These are phyloP conservation scores for Trichosporon sp. DNA, from an alignment of 1,284 basidiomycete species.

Conservation along the genomic window DNA sequence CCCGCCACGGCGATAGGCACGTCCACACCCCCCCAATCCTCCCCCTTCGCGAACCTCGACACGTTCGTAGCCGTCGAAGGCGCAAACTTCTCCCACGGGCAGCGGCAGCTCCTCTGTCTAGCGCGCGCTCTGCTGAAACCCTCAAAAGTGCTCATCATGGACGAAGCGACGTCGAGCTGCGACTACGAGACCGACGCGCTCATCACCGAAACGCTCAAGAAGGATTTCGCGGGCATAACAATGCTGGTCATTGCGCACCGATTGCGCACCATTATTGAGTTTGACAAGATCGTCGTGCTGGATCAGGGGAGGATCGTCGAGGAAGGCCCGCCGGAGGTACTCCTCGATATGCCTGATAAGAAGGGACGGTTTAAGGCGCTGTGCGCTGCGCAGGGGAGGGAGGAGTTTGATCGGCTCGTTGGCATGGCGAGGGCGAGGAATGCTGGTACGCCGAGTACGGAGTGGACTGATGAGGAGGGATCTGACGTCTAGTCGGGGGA, in stretches of 20 bases:
- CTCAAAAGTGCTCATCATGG: constrained; percentile 64
- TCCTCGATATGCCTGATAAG: constrained; percentile 20
- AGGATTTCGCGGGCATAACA: constrained; percentile 60
- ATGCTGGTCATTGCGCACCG: constrained; percentile 71
- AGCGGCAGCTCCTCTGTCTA: constrained; percentile 69
- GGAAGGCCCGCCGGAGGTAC: constrained; percentile 25
- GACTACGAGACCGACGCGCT: constrained; percentile 70
- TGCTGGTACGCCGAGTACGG: background rate
- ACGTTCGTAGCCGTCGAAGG: constrained; percentile 49
- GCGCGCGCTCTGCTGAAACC: constrained; percentile 66
- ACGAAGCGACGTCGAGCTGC: constrained; percentile 57
- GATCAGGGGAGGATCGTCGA: constrained; percentile 56
- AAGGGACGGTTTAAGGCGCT: constrained; percentile 29
- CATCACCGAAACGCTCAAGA: constrained; percentile 66
- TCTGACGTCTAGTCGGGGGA: background rate
- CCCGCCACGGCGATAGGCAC: constrained; percentile 49
- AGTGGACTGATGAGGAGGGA: background rate
- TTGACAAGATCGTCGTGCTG: constrained; percentile 58
- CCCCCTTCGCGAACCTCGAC: constrained; percentile 54
- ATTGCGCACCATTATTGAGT: constrained; percentile 53
- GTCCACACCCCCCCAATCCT: constrained; percentile 44
- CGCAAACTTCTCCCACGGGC: constrained; percentile 68
- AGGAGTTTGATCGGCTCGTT: constrained; percentile 35
- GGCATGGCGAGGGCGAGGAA: background rate
- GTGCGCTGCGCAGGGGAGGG: constrained; percentile 43